Evolutionary conservation across 1,284 basidiomycete species (phyloP), one percentile per base, ranked within the genome.

Genomic region (Vanrija sp.): DNA sequence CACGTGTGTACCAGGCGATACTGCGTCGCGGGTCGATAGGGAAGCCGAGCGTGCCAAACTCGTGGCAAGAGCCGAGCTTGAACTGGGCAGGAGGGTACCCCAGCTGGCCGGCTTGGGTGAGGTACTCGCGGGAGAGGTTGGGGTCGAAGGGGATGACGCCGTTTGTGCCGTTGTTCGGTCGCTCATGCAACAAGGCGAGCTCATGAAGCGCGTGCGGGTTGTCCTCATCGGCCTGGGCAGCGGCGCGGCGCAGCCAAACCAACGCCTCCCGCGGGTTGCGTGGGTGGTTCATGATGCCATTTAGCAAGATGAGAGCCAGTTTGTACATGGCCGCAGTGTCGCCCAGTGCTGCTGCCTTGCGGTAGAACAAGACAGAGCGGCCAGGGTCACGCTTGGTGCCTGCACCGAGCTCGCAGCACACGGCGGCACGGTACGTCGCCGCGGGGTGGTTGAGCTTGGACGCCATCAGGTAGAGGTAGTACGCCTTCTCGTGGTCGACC

Each of bases 281-380:
- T 49, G 83, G 85, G 72, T 96, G 91, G 16, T 86, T 89, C 23
- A 98, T 81, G 25, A 86, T 77, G 4, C 94, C 95, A 46, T 90
- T 85, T 16, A 98, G 81, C 44, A 97, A 81, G 58, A 98, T 91
- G 87, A 97, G 93, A 15, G 93, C 94, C 15, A 98, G 84, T 77
- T 98, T 98, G 81, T 97, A 98, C 96, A 98, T 98, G 2, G 94
- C 96, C 42, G 95, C 87, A 0, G 94, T 98, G 74, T 98, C 96
- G 34, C 94, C 94, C 29, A 98, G 79, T 0, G 92, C 92, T 3
- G 92, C 92, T 2, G 96, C 90, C 78, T 98, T 98, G 60, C 94
- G 86, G 78, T 98, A 98, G 75, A 99, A 98, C 15, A 94, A 86
- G 43, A 94, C 86, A 4, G 95, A 95, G 38, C 94, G 84, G 28